A percentile compares a stretch with the other conserved stretches of the same genome.
phyloP scores from a whole-genome alignment of 2,329 filamentous ascomycete species.

The Neofusicoccum parvum region DNA sequence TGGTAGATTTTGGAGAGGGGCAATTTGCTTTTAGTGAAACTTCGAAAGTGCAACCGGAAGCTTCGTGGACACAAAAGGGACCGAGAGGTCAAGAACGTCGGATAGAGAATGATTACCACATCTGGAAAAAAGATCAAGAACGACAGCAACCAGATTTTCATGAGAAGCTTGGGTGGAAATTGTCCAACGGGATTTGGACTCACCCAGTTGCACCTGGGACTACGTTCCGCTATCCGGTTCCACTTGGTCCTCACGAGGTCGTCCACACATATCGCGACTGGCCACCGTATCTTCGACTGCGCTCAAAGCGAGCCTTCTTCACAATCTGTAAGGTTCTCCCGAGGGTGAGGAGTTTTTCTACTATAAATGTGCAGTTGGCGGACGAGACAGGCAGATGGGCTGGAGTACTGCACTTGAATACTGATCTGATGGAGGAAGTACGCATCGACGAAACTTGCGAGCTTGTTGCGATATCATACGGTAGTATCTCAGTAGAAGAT shows the following conservation, averaged over 20 bases:
- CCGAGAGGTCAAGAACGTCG: neutral
- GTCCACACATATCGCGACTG: neutral
- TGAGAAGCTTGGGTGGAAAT: neutral
- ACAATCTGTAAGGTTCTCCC: neutral
- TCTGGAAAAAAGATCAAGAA: neutral
- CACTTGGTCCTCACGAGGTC: neutral
- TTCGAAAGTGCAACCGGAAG: neutral
- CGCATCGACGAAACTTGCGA: neutral
- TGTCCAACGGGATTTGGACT: neutral
- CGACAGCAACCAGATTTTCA: neutral
- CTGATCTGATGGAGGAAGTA: neutral
- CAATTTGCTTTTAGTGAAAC: too few species aligned
- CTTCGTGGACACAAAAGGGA: neutral
- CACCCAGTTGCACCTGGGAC: neutral
- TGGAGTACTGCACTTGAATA: neutral
- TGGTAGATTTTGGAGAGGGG: too few species aligned
- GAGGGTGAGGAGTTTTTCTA: too few species aligned
- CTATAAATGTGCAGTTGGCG: neutral
- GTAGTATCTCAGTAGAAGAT: neutral
- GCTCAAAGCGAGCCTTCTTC: neutral
- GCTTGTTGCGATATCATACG: neutral
- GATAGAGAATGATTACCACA: neutral
- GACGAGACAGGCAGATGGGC: neutral
- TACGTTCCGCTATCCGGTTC: neutral
- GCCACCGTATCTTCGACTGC: neutral